phyloP scores from a whole-genome alignment of 306 rosid genomes.

The Cucurbita moschata region DNA sequence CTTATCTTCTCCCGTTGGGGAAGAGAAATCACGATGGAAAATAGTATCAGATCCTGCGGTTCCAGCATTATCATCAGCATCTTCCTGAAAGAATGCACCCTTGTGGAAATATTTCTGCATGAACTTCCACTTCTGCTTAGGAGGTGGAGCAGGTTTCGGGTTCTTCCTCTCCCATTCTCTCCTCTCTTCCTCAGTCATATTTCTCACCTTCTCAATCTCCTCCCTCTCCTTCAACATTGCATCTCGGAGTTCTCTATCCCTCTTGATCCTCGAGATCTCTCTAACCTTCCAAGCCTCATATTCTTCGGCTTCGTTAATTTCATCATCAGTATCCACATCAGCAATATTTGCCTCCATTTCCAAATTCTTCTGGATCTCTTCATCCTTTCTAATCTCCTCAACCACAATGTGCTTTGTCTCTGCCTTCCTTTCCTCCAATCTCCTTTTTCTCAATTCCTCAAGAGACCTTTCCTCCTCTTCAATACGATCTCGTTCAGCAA shows the following conservation, averaged over 20 bases:
- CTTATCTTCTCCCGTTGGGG: constrained; percentile 95
- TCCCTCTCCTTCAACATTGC: constrained; percentile 77
- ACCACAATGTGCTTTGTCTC: constrained; percentile 87
- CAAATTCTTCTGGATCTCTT: constrained; percentile 67
- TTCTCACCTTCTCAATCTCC: constrained; percentile 81
- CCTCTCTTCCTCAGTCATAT: constrained; percentile 97
- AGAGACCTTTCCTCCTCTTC: constrained; percentile 79
- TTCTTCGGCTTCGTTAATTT: constrained; percentile 84
- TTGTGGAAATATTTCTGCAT: constrained; percentile 97
- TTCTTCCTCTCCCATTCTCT: constrained; percentile 98
- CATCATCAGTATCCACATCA: constrained; percentile 95
- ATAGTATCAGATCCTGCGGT: constrained; percentile 42
- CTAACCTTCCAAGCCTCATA: constrained; percentile 93
- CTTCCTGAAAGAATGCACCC: constrained; percentile 85
- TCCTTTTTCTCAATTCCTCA: constrained; percentile 60
- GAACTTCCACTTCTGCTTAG: constrained; percentile 84
- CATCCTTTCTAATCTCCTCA: constrained; percentile 84
- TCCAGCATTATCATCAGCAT: constrained; percentile 41
- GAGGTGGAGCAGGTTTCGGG: constrained; percentile 39
- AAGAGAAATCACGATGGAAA: constrained; percentile 68
- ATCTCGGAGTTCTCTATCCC: constrained; percentile 81
- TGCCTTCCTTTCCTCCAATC: constrained; percentile 64
- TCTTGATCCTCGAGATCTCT: constrained; percentile 86
- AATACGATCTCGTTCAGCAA: constrained; percentile 86
- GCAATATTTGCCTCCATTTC: constrained; percentile 84